Conservation (phyloP, 208 protist species). For the Leishmania tarentolae region DNA sequence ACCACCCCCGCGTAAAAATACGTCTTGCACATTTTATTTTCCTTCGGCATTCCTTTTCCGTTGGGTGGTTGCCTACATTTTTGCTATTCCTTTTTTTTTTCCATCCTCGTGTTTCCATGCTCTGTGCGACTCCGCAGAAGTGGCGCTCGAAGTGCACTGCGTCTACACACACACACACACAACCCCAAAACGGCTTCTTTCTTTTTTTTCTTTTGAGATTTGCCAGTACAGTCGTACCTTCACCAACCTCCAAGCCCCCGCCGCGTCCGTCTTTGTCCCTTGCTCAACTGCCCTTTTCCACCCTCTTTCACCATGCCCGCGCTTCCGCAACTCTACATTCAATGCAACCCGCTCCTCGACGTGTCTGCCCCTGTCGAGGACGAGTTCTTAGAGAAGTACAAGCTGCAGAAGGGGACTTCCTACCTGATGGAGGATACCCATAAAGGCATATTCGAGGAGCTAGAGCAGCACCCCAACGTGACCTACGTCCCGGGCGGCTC, state of each 20-base stretch:
- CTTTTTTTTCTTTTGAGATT: not conserved
- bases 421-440: slow-evolving; percentile 95
- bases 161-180: not conserved
- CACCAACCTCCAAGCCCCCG: not conserved
- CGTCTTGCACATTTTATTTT: not conserved
- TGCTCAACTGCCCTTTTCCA: not conserved
- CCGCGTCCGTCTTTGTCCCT: not conserved
- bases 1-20: not conserved
- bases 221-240: not conserved
- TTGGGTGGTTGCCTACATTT: not conserved
- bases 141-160: not conserved
- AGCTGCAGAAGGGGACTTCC: slow-evolving; percentile 83
- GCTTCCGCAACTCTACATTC: slow-evolving; percentile 59
- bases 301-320: slow-evolving; percentile 15
- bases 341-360: slow-evolving; percentile 99
- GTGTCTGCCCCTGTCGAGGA: slow-evolving; percentile 94
- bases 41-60: not conserved
- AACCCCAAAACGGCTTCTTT: not conserved
- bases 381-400: slow-evolving; percentile 94
- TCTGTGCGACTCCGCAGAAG: not conserved
- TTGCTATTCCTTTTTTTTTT: too few relatives aligned
- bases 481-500: slow-evolving; percentile 97
- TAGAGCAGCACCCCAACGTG: slow-evolving; percentile 70
- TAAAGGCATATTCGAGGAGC: slow-evolving; percentile 91
- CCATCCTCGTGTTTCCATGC: not conserved